Base-by-base conservation (phyloP, 495 filamentous ascomycete genomes). In the Trypethelium eluteriae region DNA sequence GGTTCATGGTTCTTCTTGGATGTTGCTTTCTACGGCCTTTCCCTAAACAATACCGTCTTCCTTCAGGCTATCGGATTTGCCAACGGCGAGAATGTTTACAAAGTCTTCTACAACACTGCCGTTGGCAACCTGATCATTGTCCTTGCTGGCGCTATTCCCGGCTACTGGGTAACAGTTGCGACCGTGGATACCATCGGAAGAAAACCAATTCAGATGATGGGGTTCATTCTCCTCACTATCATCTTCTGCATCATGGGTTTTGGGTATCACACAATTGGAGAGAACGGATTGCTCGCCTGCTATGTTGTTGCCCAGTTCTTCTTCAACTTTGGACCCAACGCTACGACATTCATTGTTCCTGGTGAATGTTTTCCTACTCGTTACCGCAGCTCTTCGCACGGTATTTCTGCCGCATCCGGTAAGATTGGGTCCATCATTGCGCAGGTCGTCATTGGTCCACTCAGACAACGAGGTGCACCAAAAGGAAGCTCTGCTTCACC, bases 321-420 rank as follows among this genome's bases (percentile, higher is more conserved):
- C 80, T 93, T 93, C 83, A 93, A 93, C 78, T 92, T 84, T 67
- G 87, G 91, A 1, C 92, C 92, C 63, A 96, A 96, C 76, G 81
- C 89, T 1, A 96, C 90, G 32, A 96, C 91, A 39, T 96, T 96
- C 79, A 88, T 96, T 71, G 87, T 96, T 0, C 92, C 92, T 10
- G 92, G 91, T 32, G 92, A 96, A 74, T 88, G 86, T 71, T 96
- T 94, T 79, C 92, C 92, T 0, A 96, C 92, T 3, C 86, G 91
- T 53, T 94, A 93, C 73, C 84, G 92, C 2, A 89, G 87, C 9
- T 91, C 90, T 39, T 89, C 88, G 2, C 91, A 96, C 76, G 92
- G 92, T 62, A 82, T 96, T 74, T 91, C 87, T 4, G 92, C 91
- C 12, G 91, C 88, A 0, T 80, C 86, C 2, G 92, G 92, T 46